phyloP scores from a whole-genome alignment of 2,329 filamentous ascomycete species.

The Tolypocladium nubicola region DNA sequence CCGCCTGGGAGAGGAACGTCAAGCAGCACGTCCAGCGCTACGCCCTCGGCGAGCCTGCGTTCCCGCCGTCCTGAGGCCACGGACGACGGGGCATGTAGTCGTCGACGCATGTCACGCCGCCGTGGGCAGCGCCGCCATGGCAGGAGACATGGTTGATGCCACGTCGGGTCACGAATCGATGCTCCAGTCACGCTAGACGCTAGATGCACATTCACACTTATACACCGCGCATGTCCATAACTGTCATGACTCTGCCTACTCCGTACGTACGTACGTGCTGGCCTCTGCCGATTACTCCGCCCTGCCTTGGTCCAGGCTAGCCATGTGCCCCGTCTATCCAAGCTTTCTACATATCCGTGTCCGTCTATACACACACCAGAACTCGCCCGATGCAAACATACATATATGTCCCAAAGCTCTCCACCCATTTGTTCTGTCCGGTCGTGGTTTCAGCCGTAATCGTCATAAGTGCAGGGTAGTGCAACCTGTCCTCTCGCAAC shows the following conservation, averaged over 20 bases:
- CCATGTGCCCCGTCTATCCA: background rate
- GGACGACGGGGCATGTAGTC: background rate
- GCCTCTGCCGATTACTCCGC: background rate
- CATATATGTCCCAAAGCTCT: background rate
- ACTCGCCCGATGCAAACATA: background rate
- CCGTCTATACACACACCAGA: slow-evolving; percentile 3
- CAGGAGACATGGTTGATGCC: background rate
- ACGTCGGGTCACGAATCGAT: background rate
- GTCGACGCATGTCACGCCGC: background rate
- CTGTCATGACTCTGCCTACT: background rate
- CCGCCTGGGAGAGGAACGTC: slow-evolving; percentile 64
- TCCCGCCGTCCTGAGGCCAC: slow-evolving; percentile 12
- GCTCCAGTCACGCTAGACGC: background rate
- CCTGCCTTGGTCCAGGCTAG: background rate
- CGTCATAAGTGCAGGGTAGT: slow-evolving; percentile 5
- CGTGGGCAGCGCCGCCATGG: background rate
- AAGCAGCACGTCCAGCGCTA: slow-evolving; percentile 65
- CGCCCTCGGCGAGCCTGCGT: slow-evolving; percentile 39
- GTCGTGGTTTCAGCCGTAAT: slow-evolving; percentile 7
- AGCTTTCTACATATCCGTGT: background rate
- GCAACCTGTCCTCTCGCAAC: background rate
- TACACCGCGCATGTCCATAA: background rate
- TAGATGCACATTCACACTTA: background rate
- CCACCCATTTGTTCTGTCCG: background rate
- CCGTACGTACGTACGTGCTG: background rate